Base-by-base conservation (phyloP, 2,329 filamentous ascomycete genomes). In the Aspergillus sp. region DNA sequence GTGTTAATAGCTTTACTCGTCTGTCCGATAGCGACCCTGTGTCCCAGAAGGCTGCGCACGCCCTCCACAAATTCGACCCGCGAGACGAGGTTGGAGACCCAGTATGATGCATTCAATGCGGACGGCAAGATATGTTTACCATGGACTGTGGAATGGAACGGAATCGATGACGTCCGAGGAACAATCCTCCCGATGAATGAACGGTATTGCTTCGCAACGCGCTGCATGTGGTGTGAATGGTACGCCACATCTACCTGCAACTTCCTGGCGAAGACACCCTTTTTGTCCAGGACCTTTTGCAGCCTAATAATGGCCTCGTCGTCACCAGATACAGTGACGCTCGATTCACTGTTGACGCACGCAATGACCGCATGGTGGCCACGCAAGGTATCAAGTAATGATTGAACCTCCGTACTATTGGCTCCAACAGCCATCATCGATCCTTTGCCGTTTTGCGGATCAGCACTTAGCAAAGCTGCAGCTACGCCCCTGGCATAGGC, bases 171-270 rank as follows among this genome's bases (percentile, higher is more conserved):
- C 4, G 39, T 29, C 3, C 46, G 49, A 9, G 48, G 55, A 39
- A 46, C 41, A 26, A 58, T 56, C 3, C 41, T 46, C 26, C 52
- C 38, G 27, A 59, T 58, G 3, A 52, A 47, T 10, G 45, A 27
- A 1, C 56, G 40, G 19, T 59, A 59, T 2, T 46, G 48, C 7
- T 53, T 48, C 1, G 50, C 50, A 7, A 57, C 53, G n/a, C 29
- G 29, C 40, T 51, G 3, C 67, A 72, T 71, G 43, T 73, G 68
- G 29, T 60, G 57, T 1, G 66, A 69, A 49, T 74, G 71, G 45
- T 72, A 74, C 0, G 72, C 70, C 2, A 50, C 62, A 27, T 68
- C 63, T 3, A 73, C 68, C 26, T 46, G 48, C 10, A 57, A 43
- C 29, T 27, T 36, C n/a, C 53, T 44, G 3, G 33, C 29, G 33